Conservation (phyloP, 352 stramenopile genomes). For the Pythium biforme region DNA sequence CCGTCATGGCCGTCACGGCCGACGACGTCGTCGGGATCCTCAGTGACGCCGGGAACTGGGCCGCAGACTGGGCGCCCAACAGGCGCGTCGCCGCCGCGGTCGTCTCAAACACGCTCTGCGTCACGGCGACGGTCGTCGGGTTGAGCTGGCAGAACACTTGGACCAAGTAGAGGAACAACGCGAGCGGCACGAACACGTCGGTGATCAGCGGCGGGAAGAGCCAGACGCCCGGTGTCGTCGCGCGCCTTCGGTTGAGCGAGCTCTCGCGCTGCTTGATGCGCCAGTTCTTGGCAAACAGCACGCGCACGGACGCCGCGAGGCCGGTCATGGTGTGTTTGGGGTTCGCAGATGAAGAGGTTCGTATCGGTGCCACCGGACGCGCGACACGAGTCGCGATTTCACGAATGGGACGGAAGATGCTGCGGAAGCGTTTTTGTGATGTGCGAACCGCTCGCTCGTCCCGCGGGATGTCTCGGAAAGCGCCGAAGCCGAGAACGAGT, state of each 20-base stretch:
- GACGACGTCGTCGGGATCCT: slow-evolving; percentile 17
- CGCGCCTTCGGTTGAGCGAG: slow-evolving; percentile 47
- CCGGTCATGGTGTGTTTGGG: slow-evolving; percentile 18
- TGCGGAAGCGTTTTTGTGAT: no score
- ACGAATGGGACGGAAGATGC: no score
- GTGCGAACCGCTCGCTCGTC: no score
- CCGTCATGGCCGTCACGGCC: slow-evolving; percentile 41
- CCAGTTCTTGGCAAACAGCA: slow-evolving; percentile 85
- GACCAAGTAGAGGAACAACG: slow-evolving; percentile 58
- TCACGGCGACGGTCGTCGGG: slow-evolving; percentile 20
- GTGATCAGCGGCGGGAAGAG: slow-evolving; percentile 67
- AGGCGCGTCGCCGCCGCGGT: neutral
- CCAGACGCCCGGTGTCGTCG: slow-evolving; percentile 36
- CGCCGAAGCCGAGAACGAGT: no score
- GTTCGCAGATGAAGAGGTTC: no score
- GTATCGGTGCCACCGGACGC: no score
- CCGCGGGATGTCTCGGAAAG: no score
- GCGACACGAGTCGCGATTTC: no score
- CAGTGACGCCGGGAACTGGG: neutral
- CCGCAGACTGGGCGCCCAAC: neutral
- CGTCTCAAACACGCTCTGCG: slow-evolving; percentile 3
- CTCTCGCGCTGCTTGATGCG: slow-evolving; percentile 80
- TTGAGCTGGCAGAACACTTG: slow-evolving; percentile 61
- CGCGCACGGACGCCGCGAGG: slow-evolving; percentile 30
- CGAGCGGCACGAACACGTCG: slow-evolving; percentile 67